A percentile compares a stretch with the other conserved stretches of the same genome.
Evolutionary conservation across 495 filamentous ascomycete genomes (phyloP).

Genomic region (Neurospora sublineolata): DNA sequence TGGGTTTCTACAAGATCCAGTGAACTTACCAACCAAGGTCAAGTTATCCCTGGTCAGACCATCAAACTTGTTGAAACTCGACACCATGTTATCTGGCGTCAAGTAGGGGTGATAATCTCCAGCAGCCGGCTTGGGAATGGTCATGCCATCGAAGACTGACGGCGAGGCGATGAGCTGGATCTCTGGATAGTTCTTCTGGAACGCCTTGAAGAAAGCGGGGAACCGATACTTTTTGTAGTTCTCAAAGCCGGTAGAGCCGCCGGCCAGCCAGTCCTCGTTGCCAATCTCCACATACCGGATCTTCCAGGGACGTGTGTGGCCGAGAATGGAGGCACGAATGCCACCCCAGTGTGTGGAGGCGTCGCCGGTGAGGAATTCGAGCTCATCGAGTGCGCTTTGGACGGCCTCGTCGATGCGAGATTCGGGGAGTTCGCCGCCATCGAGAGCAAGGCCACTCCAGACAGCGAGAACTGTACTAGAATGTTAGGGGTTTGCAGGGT

Average conservation of each 20-base stretch:
- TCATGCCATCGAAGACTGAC: slow-evolving; percentile 28
- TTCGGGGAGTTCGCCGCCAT: slow-evolving; percentile 34
- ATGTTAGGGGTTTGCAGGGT: no score
- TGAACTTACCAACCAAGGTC: slow-evolving; percentile 24
- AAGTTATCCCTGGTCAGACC: slow-evolving; percentile 17
- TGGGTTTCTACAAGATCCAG: slow-evolving; percentile 2
- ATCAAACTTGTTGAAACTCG: slow-evolving; percentile 40
- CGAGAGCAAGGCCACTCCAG: slow-evolving; percentile 53
- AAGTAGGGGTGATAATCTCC: slow-evolving; percentile 33
- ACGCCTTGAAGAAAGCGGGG: slow-evolving; percentile 42
- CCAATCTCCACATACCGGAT: slow-evolving; percentile 54
- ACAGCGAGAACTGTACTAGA: slow-evolving; percentile 22
- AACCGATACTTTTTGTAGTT: slow-evolving; percentile 48
- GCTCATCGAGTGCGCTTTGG: slow-evolving; percentile 51
- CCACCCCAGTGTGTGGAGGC: slow-evolving; percentile 48
- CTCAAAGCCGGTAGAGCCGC: slow-evolving; percentile 19
- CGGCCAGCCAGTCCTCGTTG: slow-evolving; percentile 53
- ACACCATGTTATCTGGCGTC: slow-evolving; percentile 22
- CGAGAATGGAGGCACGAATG: slow-evolving; percentile 39
- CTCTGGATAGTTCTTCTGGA: slow-evolving; percentile 46
- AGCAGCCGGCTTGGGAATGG: slow-evolving; percentile 29
- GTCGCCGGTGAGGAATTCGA: slow-evolving; percentile 53
- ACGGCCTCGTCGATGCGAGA: slow-evolving; percentile 35
- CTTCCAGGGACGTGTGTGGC: slow-evolving; percentile 45
- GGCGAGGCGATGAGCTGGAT: slow-evolving; percentile 48